Evolutionary conservation across 495 filamentous ascomycete species (phyloP), one percentile per base, ranked within the genome.

Genomic region (Entonaema liquescens): DNA sequence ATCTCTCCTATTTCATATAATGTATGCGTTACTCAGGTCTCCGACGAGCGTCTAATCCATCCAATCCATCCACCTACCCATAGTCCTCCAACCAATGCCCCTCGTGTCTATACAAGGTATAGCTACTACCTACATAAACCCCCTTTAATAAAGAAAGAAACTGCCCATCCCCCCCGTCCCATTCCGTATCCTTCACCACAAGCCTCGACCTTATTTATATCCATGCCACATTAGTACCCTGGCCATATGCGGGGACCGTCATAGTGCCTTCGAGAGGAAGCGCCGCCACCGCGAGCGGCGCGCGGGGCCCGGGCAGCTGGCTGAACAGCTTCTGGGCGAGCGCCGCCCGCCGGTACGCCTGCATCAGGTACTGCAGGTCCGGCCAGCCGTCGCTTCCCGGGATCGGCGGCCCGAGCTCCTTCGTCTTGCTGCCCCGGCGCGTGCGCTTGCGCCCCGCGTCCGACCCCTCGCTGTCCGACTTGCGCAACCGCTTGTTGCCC

Each of bases 251-350:
- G n/a, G n/a, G n/a, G n/a, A n/a, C n/a, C n/a, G n/a, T n/a, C n/a
- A n/a, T n/a, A n/a, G n/a, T n/a, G n/a, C n/a, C n/a, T n/a, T n/a
- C n/a, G n/a, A n/a, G n/a, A n/a, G n/a, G n/a, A n/a, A n/a, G n/a
- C n/a, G n/a, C n/a, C 13, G 0, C 13, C 13, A 40, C 35, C 11
- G 35, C 35, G 3, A 38, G 6, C 8, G 0, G 5, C 1, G 8
- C 12, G 11, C 36, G 4, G 31, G 7, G 7, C 31, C 31, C 31
- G 7, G 7, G 31, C 15, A 28, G 52, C 52, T 55, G 52, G 4
- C 0, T 0, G 0, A 71, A 26, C 4, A 23, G 36, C n/a, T 59
- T 40, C 15, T 40, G 2, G 5, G 73, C 73, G 2, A 73, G 1
- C 2, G 28, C 3, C 38, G 65, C 28, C 13, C 1, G 54, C 55